Conservation (phyloP, 164 flowering plant species). For the Kingdonia uniflora region DNA sequence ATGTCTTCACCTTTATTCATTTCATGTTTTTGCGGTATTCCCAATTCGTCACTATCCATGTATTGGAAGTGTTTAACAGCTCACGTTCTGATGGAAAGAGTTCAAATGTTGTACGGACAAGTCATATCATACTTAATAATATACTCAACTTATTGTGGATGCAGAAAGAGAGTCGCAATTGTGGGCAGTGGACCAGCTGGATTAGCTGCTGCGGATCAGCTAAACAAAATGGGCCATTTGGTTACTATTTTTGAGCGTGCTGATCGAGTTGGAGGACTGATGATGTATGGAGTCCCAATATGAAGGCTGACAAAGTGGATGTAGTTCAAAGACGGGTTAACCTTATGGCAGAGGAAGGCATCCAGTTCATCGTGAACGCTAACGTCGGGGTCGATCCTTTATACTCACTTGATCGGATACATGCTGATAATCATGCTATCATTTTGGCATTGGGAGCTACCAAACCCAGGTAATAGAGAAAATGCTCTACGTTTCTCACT, state of each 20-base stretch:
- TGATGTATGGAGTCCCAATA: constrained; percentile 99
- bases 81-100: too few species aligned
- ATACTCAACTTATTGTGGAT: not conserved
- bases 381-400: constrained; percentile 64
- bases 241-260: constrained; percentile 96
- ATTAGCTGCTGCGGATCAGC: constrained; percentile 96
- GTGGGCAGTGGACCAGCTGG: constrained; percentile 99
- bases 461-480: constrained; percentile 66
- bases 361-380: constrained; percentile 89
- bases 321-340: constrained; percentile 85
- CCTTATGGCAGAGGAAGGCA: constrained; percentile 89
- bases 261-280: constrained; percentile 93
- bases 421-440: constrained; percentile 70
- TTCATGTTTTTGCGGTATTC: not conserved
- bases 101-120: too few species aligned
- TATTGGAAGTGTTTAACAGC: too few species aligned
- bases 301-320: constrained; percentile 90
- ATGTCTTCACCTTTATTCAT: not conserved
- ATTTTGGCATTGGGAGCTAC: constrained; percentile 91
- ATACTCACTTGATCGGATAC: constrained; percentile 64
- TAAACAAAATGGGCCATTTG: constrained; percentile 80
- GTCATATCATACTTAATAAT: too few species aligned
- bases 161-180: constrained; percentile 81
- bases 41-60: not conserved
- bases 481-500: too few species aligned